phyloP scores from a whole-genome alignment of 345 rosid species.

The Balakata baccata region DNA sequence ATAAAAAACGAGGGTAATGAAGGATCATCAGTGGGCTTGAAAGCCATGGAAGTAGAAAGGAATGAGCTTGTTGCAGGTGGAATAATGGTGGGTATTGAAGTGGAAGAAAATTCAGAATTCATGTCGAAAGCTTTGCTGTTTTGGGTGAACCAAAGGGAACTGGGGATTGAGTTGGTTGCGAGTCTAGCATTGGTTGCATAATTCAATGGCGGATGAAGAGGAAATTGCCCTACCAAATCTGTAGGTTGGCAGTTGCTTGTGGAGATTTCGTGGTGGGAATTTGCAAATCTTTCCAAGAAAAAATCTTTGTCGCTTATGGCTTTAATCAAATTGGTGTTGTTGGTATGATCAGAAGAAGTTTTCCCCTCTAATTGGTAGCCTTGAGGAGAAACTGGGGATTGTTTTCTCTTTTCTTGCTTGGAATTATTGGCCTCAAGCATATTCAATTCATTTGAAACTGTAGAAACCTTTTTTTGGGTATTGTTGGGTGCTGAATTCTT shows the following conservation, averaged over 20 bases:
- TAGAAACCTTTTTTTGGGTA: slow-evolving; percentile 19
- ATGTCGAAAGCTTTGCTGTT: slow-evolving; percentile 31
- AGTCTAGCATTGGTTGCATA: slow-evolving; percentile 36
- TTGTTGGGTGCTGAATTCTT: slow-evolving; percentile 34
- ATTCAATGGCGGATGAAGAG: slow-evolving; percentile 42
- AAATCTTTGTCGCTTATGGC: slow-evolving; percentile 31
- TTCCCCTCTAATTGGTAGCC: slow-evolving; percentile 35
- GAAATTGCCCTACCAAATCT: slow-evolving; percentile 36
- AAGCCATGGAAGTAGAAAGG: slow-evolving; percentile 18
- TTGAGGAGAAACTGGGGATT: slow-evolving; percentile 25
- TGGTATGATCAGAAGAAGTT: slow-evolving; percentile 34
- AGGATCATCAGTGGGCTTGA: slow-evolving; percentile 38
- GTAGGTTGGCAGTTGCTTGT: slow-evolving; percentile 24
- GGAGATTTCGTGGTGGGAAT: slow-evolving; percentile 34
- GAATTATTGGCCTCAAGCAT: slow-evolving; percentile 27
- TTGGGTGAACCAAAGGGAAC: slow-evolving; percentile 36
- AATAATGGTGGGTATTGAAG: slow-evolving; percentile 25
- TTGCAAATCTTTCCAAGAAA: slow-evolving; percentile 33
- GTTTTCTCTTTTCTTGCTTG: slow-evolving; percentile 14
- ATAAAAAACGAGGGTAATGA: slow-evolving; percentile 31
- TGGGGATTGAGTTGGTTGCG: slow-evolving; percentile 26
- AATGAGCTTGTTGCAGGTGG: slow-evolving; percentile 35
- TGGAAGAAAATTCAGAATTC: slow-evolving; percentile 40
- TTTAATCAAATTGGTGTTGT: slow-evolving; percentile 24
- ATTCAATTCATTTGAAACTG: slow-evolving; percentile 25